phyloP scores from a whole-genome alignment of 2,329 filamentous ascomycete species.

The Rhynchosporium secalis region DNA sequence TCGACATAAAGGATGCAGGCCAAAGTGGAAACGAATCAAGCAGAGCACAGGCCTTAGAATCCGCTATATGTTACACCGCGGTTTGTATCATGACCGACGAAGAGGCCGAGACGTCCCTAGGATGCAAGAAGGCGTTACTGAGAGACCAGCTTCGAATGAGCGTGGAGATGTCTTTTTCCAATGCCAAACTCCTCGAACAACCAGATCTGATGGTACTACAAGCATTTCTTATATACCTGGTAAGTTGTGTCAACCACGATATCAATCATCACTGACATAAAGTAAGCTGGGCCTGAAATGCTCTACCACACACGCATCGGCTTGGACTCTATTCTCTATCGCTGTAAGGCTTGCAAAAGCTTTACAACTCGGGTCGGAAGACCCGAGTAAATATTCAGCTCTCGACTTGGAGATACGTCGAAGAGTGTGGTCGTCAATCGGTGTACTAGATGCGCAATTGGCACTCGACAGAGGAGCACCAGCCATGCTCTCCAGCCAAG shows the following conservation, averaged over 20 bases:
- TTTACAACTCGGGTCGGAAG: conserved; percentile 16
- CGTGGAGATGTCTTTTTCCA: conserved; percentile 10
- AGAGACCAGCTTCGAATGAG: conserved; percentile 5
- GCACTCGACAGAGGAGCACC: conserved; percentile 17
- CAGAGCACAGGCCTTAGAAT: conserved; percentile 12
- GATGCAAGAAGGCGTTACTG: neutral
- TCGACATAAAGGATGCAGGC: neutral
- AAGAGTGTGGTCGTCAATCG: conserved; percentile 19
- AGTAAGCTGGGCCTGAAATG: conserved; percentile 13
- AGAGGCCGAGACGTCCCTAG: neutral
- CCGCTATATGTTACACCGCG: conserved; percentile 16
- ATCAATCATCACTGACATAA: neutral
- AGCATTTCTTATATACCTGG: conserved; percentile 22
- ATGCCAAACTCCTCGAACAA: conserved; percentile 14
- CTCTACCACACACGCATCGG: conserved; percentile 8
- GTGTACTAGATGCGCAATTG: conserved; percentile 14
- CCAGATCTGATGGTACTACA: conserved; percentile 18
- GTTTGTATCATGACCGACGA: conserved; percentile 15
- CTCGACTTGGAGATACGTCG: conserved; percentile 17
- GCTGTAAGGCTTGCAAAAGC: conserved; percentile 17
- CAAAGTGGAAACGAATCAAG: neutral
- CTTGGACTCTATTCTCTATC: conserved; percentile 18
- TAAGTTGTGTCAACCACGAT: neutral
- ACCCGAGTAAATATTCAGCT: neutral
- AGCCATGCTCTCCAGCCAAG: conserved; percentile 5